Conservation (phyloP, 2,329 filamentous ascomycete genomes). For the Colletotrichum sp. region DNA sequence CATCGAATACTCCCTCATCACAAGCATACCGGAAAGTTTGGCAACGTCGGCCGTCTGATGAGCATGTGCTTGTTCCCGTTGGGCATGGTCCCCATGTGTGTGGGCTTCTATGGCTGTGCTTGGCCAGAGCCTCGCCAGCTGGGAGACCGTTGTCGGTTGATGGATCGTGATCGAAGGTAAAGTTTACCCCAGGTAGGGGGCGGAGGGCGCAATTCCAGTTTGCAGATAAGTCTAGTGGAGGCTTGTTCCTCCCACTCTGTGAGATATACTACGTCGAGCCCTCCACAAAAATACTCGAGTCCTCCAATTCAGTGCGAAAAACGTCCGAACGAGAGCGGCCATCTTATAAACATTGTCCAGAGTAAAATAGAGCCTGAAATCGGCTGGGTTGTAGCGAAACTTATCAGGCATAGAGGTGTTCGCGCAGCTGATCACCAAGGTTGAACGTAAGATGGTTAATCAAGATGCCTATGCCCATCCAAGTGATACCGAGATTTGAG, state of each 20-base stretch:
- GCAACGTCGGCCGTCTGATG: background rate
- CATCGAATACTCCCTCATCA: background rate
- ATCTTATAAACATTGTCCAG: conserved; percentile 55
- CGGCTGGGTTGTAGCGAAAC: conserved; percentile 60
- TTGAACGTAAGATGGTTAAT: background rate
- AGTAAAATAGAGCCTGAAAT: conserved; percentile 63
- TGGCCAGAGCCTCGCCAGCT: background rate
- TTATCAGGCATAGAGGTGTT: conserved; percentile 51
- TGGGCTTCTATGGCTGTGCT: no score
- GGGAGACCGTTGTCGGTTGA: background rate
- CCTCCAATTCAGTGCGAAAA: conserved; percentile 19
- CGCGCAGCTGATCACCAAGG: background rate
- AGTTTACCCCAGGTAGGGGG: background rate
- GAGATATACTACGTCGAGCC: background rate
- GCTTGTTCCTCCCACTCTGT: background rate
- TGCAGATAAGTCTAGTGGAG: background rate
- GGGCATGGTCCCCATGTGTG: background rate
- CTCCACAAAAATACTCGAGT: background rate
- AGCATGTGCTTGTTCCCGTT: background rate
- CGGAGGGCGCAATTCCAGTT: background rate
- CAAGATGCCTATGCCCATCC: background rate
- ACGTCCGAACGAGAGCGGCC: conserved; percentile 41
- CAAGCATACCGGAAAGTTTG: background rate
- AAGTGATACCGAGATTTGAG: background rate
- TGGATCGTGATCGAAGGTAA: background rate